phyloP scores from a whole-genome alignment of 225 moss, liverwort and hornwort genomes.

The Ulota crispa region DNA sequence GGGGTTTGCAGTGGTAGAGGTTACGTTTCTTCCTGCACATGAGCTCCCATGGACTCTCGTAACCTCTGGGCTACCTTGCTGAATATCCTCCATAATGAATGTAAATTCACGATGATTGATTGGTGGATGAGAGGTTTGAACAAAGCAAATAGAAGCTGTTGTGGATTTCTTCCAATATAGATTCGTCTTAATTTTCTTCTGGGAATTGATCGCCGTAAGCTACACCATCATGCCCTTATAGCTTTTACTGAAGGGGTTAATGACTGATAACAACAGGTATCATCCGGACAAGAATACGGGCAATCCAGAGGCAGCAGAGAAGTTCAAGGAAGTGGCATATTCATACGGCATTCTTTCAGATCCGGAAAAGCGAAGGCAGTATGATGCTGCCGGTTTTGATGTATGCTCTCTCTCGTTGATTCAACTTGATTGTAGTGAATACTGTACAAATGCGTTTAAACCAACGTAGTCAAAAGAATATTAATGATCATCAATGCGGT shows the following conservation, averaged over 20 bases:
- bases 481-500: background rate
- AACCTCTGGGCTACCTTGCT: background rate
- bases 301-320: constrained; percentile 90
- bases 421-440: background rate
- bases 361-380: constrained; percentile 93
- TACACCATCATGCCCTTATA: background rate
- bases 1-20: background rate
- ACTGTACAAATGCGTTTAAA: background rate
- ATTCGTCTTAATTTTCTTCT: background rate
- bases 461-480: background rate
- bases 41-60: background rate
- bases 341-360: constrained; percentile 95
- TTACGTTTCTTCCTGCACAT: background rate
- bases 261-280: constrained; percentile 58
- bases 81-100: background rate
- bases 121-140: constrained; percentile 1
- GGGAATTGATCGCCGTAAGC: background rate
- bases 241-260: background rate
- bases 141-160: background rate
- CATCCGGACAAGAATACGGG: constrained; percentile 97
- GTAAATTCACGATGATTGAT: background rate
- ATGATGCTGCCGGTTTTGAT: constrained; percentile 94
- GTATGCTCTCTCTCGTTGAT: constrained; percentile 34
- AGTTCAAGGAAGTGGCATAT: constrained; percentile 96
- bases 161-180: background rate